Base-by-base conservation (phyloP, 192 early-diverging fungal species). In the Rhizophlyctis rosea region DNA sequence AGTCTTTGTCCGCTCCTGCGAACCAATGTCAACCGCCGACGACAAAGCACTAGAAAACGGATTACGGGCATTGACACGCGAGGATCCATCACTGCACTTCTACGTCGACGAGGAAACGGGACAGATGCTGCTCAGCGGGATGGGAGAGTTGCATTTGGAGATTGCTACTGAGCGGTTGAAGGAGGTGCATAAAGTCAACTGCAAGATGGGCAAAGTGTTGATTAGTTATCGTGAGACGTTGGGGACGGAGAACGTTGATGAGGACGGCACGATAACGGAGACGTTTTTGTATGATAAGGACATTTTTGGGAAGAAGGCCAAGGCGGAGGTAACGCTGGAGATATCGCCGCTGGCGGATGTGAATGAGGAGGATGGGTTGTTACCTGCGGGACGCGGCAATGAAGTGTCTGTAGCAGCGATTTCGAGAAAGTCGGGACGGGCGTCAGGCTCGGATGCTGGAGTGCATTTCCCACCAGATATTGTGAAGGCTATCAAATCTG, bases 121-220 rank as follows among this genome's bases (percentile, higher is more conserved):
- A 0, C 95, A 98, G 67, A 88, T 84, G 21, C 64, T 95, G 51
- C 66, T 98, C 3, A 85, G 89, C 64, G 95, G 93, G 0, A 94
- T 95, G 93, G 95, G 95, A 4, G 95, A 95, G 63, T 77, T 98
- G 53, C 95, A 98, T 68, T 68, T 98, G 30, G 95, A 98, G 60
- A 88, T 98, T 16, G 84, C 92, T 13, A 85, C 85, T 39, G 92
- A 93, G 33, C 73, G 94, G n/a, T 72, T 98, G 25, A 34, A 87
- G n/a, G 86, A 86, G 29, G 87, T 88, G 28, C 86, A 91, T 64
- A 85, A 86, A 56, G 84, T 89, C 55, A 84, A 87, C 27, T 88
- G 88, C 14, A 79, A 86, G 21, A 86, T 96, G 70, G 96, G 96
- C 9, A 74, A 78, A 32, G 90, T 96, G 78, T 78, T 86, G 32